Evolutionary conservation across 805 yeast genomes (phyloP), one percentile per base, ranked within the genome.

Genomic region (Candida fluviatilis): DNA sequence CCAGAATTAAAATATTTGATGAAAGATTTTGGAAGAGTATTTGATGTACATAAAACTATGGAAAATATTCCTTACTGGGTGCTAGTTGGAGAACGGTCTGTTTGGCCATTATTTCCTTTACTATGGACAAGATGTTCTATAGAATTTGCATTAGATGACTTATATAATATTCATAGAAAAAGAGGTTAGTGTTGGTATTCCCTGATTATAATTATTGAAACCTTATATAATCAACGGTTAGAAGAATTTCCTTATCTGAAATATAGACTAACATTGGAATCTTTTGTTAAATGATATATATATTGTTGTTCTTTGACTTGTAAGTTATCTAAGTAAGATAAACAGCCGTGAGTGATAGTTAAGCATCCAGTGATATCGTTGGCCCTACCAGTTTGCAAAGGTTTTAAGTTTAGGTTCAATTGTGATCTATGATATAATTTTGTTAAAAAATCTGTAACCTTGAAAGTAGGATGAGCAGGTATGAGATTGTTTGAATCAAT

Each of bases 61-160:
- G 83, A 78, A 41, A 89, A 87, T 56, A 82, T 89, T 16, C 84
- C 88, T 4, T 87, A 88, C 54, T 91, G 97, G 95, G 79, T 89
- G 11, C 66, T 75, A 37, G 87, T 90, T 23, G 99, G 99, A 4
- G 97, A 91, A 58, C 70, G 84, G 46, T 84, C 95, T 31, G 88
- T 89, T 1, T 93, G 98, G 98, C 95, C 96, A 1, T 75, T 87
- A 36, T 69, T 87, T 43, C 87, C 96, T 0, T 66, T 89, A 26
- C 68, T 93, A 21, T 82, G 89, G 79, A 84, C 95, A 1, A 69
- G 99, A 34, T 86, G 96, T 51, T 80, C 90, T 1, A 84, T 91
- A 38, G 99, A 91, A 66, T 87, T 84, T 61, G 84, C 89, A 18
- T 67, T 91, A 39, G 96, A 90, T 56, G 87, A 83, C 57, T 74